Percentiles rank a stretch among this genome's conserved stretches.
Evolutionary conservation across 1,284 basidiomycete genomes (phyloP).

Genomic region (Malassezia caprae): DNA sequence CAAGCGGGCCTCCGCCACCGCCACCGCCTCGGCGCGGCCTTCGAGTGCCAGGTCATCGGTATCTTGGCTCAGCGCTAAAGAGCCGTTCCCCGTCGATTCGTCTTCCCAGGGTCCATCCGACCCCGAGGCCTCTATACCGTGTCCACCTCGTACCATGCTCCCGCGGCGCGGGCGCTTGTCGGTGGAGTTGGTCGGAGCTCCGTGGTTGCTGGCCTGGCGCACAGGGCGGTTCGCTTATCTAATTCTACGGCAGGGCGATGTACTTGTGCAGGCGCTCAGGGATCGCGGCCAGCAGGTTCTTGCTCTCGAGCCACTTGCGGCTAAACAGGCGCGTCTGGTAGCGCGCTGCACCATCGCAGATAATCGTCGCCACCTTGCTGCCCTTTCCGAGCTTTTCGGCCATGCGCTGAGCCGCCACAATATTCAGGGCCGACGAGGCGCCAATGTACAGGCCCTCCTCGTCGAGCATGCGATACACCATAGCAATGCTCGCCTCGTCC

Average conservation of each 20-base stretch:
- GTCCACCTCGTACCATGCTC: not conserved
- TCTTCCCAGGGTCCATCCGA: not conserved
- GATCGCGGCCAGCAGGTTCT: slow-evolving; percentile 68
- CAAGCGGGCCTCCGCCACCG: slow-evolving; percentile 8
- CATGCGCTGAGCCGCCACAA: slow-evolving; percentile 81
- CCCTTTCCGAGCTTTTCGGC: slow-evolving; percentile 73
- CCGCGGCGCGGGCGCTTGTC: not conserved
- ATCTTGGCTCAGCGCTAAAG: not conserved
- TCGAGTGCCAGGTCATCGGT: not conserved
- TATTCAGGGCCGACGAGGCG: slow-evolving; percentile 89
- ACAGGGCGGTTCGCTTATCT: slow-evolving; percentile 3
- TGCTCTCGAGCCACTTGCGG: slow-evolving; percentile 80
- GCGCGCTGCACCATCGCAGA: slow-evolving; percentile 90
- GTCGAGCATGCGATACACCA: slow-evolving; percentile 87
- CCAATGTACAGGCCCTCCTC: slow-evolving; percentile 90
- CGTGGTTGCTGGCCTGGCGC: not conserved
- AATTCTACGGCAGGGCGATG: slow-evolving; percentile 57
- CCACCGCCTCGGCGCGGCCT: not conserved
- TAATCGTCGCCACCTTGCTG: slow-evolving; percentile 71
- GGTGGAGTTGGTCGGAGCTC: not conserved
- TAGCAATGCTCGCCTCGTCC: slow-evolving; percentile 79
- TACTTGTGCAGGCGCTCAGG: slow-evolving; percentile 80
- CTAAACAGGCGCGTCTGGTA: slow-evolving; percentile 94
- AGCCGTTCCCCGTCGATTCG: not conserved
- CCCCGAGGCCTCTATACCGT: not conserved